These are phyloP conservation scores for Scleroderma bovista DNA, from an alignment of 768 basidiomycete genomes.

Conservation along the genomic window DNA sequence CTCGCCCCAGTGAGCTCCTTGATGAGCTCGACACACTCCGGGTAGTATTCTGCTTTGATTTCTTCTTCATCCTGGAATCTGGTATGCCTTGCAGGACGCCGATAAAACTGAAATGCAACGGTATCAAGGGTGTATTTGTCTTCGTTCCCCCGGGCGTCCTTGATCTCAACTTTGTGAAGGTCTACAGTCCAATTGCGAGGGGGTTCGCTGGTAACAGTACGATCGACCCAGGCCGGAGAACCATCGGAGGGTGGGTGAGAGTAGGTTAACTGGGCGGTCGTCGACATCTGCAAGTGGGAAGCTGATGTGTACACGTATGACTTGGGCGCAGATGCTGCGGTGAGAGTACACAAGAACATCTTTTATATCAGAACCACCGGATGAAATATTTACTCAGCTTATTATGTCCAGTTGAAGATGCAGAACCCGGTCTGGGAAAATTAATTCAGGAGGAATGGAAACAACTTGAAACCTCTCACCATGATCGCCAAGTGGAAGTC, in stretches of 20 bases:
- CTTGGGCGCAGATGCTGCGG: no score
- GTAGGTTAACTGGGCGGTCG: slow-evolving; percentile 32
- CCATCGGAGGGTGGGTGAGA: slow-evolving; percentile 35
- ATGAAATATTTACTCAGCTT: no score
- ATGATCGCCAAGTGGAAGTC: no score
- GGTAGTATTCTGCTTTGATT: slow-evolving; percentile 53
- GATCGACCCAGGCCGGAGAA: slow-evolving; percentile 34
- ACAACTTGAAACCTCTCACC: no score
- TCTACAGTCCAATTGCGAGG: slow-evolving; percentile 31
- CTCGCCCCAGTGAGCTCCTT: slow-evolving; percentile 58
- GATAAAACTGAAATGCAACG: slow-evolving; percentile 45
- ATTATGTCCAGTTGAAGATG: no score
- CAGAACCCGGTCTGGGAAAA: no score
- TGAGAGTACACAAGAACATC: no score
- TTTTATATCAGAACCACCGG: no score
- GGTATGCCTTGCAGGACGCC: slow-evolving; percentile 37
- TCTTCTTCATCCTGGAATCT: slow-evolving; percentile 46
- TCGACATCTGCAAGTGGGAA: no score
- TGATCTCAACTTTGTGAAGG: slow-evolving; percentile 34
- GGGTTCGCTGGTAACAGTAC: no score
- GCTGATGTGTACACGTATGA: no score
- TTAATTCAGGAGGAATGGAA: no score
- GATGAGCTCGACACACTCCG: slow-evolving; percentile 52
- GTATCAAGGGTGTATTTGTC: slow-evolving; percentile 40
- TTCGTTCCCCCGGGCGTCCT: slow-evolving; percentile 52